These are phyloP conservation scores for Kwoniella dendrophila DNA, from an alignment of 768 basidiomycete genomes.

Conservation along the genomic window DNA sequence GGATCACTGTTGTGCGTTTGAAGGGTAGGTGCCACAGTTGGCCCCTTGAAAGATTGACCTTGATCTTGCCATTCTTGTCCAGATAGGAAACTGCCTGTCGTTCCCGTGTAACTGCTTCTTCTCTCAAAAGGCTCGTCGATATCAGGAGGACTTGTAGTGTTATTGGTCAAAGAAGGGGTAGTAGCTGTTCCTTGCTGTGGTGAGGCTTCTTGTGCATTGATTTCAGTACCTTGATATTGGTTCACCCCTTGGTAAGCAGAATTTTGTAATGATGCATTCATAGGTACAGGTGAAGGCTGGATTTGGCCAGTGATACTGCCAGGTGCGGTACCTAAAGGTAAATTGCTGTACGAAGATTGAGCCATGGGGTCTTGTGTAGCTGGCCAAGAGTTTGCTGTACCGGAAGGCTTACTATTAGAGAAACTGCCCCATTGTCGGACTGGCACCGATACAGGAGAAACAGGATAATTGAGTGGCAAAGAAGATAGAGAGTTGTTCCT, in stretches of 20 bases:
- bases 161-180: conserved; percentile 44
- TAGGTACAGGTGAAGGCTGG: not conserved
- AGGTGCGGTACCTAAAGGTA: not conserved
- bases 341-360: not conserved
- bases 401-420: not conserved
- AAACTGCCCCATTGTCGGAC: conserved; percentile 4
- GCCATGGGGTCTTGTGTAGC: not conserved
- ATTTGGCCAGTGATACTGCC: conserved; percentile 14
- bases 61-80: conserved; percentile 11
- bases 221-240: not conserved
- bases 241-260: not conserved
- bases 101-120: conserved; percentile 17
- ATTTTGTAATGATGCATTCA: not conserved
- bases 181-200: conserved; percentile 24
- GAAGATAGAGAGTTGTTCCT: conserved; percentile 14
- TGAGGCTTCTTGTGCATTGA: conserved; percentile 2
- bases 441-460: not conserved
- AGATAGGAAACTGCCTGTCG: conserved; percentile 3
- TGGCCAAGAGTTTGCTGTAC: not conserved
- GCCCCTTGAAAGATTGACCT: not conserved
- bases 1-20: conserved; percentile 15
- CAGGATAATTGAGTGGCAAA: conserved; percentile 5
- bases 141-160: conserved; percentile 37
- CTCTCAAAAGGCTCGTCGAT: conserved; percentile 35
- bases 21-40: not conserved